Evolutionary conservation across 2,329 filamentous ascomycete species (phyloP), one percentile per base, ranked within the genome.

Genomic region (Magnaporthiopsis incrustans): DNA sequence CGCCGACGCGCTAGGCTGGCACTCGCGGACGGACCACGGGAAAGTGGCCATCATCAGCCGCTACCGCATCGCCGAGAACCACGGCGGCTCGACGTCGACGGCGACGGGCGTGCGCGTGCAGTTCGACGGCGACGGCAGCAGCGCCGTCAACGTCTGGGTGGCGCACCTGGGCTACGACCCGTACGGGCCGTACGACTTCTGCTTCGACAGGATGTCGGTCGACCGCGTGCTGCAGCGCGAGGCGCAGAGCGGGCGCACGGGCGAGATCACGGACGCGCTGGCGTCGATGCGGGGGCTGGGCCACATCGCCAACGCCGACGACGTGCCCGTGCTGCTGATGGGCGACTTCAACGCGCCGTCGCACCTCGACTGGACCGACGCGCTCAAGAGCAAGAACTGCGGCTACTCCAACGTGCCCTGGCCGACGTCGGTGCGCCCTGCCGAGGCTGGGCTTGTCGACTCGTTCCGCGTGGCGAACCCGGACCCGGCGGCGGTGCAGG

Each of bases 331-430:
- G 0, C 65, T 79, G 35, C 63, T 79, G 1, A 69, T 74, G 0
- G 77, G 77, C 26, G 77, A 79, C 67, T 77, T 79, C 65, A 79
- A 79, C 66, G 76, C 77, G 1, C 77, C 77, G 0, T 79, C 77
- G 25, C 77, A 79, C 59, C 71, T 78, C 2, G 77, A 79, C 70
- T 79, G 73, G 70, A 74, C 72, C 4, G 72, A 76, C 6, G 71
- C 67, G 6, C 67, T 71, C 1, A 69, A 69, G 33, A 67, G 73
- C 5, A 71, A 70, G 65, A 73, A 79, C 69, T 79, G 77, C 64
- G 75, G 74, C 12, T 72, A 71, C 58, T 70, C 67, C 5, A 65
- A 69, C 56, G 68, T 77, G 4, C 68, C 68, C 11, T 79, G 77
- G 77, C 77, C 77, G 3, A 77, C 75, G 0, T 79, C 77, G 0